Base-by-base conservation (phyloP, 2,329 filamentous ascomycete species). In the Anisogramma anomala region DNA sequence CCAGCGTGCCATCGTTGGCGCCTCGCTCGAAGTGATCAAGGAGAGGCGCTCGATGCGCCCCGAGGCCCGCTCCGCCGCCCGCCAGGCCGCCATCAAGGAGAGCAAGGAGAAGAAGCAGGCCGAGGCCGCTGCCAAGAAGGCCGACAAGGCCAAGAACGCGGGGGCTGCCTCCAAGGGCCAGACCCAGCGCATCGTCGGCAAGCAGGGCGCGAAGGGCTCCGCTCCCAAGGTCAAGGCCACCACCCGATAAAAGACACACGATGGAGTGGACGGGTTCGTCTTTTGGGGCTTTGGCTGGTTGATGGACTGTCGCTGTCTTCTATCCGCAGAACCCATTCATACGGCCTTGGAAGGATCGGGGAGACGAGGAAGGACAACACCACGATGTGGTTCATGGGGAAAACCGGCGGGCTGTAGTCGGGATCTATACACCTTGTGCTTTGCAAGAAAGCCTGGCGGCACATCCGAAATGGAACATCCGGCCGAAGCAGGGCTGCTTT, bases 1-100 rank as follows among this genome's bases (percentile, higher is more conserved):
- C 68, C 91, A 98, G 80, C 88, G 91, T 77, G 89, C 83, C 65
- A 94, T 98, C 69, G 91, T 98, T 58, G 91, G 91, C 79, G 91
- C 91, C 57, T 95, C 91, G 52, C 88, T 98, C 69, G 91, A 98
- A 67, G 87, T 96, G 64, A 96, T 98, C 80, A 96, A 95, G 82
- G 91, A 98, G 82, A 86, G 86, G 74, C 88, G 91, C 63, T 69
- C 77, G 59, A 81, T 86, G 77, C 86, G 91, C 68, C 91, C 91
- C 58, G 91, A 96, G 76, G 89, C 87, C 65, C 88, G 91, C 66
- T 76, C 79, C 59, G 91, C 91, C 60, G 88, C 87, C 63, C 89
- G 91, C 64, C 72, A 76, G 56, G 74, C 80, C 58, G 89, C 91
- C 67, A 88, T 96, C 74, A 89, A 89, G 77, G 87, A 93, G 66